A percentile compares a stretch with the other conserved stretches of the same genome.
phyloP scores from a whole-genome alignment of 2,329 filamentous ascomycete species.

The Biscogniauxia mediterranea region DNA sequence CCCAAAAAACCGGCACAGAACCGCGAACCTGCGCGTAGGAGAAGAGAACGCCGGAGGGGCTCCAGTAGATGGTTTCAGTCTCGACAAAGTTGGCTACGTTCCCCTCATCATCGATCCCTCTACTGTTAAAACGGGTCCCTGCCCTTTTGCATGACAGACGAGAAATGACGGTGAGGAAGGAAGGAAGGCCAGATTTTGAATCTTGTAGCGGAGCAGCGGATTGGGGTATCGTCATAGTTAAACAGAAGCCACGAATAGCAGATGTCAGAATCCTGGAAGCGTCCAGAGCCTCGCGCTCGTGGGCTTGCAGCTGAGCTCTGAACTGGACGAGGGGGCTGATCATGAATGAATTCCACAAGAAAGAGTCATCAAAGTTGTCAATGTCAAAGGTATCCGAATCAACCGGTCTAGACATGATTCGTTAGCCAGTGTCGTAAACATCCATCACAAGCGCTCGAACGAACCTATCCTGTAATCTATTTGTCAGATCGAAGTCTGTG shows the following conservation, averaged over 20 bases:
- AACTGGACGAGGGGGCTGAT: constrained; percentile 90
- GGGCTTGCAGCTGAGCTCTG: constrained; percentile 72
- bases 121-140: constrained; percentile 93
- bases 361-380: constrained; percentile 87
- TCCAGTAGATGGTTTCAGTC: constrained; percentile 90
- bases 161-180: constrained; percentile 85
- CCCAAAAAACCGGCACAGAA: constrained; percentile 96
- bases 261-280: constrained; percentile 84
- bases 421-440: constrained; percentile 10
- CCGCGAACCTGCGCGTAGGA: constrained; percentile 92
- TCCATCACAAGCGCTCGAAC: constrained; percentile 7
- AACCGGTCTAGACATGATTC: constrained; percentile 53
- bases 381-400: constrained; percentile 82
- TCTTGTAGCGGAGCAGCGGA: constrained; percentile 68
- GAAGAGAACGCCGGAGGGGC: constrained; percentile 73
- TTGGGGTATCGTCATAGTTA: constrained; percentile 81
- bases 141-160: constrained; percentile 86
- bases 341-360: constrained; percentile 99
- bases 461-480: constrained; percentile 83
- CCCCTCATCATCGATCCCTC: constrained; percentile 95
- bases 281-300: constrained; percentile 79
- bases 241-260: constrained; percentile 89
- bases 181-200: constrained; percentile 69
- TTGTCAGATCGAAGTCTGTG: constrained; percentile 95
- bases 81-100: constrained; percentile 99